Percentiles rank a stretch among this genome's conserved stretches.
These are phyloP conservation scores for Cyberlindnera xylosilytica DNA, from an alignment of 805 yeast species.

Conservation along the genomic window DNA sequence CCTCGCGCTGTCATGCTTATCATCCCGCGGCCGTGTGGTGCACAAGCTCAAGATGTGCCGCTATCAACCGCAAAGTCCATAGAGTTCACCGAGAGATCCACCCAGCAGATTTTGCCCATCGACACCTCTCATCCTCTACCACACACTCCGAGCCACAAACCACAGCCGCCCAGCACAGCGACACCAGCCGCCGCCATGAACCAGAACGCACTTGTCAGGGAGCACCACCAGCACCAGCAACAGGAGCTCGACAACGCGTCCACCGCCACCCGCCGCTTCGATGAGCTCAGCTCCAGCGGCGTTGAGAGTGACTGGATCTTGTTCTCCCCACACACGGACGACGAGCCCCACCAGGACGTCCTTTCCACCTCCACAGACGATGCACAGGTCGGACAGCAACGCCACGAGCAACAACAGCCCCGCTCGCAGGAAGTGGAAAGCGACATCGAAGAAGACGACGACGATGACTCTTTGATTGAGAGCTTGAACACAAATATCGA, in stretches of 20 bases:
- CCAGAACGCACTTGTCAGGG: constrained; percentile 9
- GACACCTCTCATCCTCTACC: neutral
- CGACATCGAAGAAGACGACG: constrained; percentile 21
- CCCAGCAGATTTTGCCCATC: neutral
- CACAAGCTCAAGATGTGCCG: too few species aligned
- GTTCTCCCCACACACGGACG: constrained; percentile 22
- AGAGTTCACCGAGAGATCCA: neutral
- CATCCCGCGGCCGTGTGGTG: neutral
- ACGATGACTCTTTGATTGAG: constrained; percentile 27
- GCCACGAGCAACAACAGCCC: neutral
- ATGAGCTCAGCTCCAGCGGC: constrained; percentile 25
- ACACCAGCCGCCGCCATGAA: constrained; percentile 7
- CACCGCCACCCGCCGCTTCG: constrained; percentile 8
- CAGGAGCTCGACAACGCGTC: constrained; percentile 5
- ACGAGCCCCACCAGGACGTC: constrained; percentile 14
- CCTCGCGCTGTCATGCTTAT: too few species aligned
- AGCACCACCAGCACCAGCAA: constrained; percentile 1
- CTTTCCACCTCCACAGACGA: constrained; percentile 17
- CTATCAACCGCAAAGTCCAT: too few species aligned
- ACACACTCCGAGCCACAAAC: too few species aligned
- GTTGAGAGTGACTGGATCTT: constrained; percentile 28
- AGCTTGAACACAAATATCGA: constrained; percentile 18
- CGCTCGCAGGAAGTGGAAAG: constrained; percentile 7
- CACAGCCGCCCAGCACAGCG: too few species aligned
- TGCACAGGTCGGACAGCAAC: too few species aligned